Conservation (phyloP, 2,329 filamentous ascomycete genomes). For the Talaromyces sp. region DNA sequence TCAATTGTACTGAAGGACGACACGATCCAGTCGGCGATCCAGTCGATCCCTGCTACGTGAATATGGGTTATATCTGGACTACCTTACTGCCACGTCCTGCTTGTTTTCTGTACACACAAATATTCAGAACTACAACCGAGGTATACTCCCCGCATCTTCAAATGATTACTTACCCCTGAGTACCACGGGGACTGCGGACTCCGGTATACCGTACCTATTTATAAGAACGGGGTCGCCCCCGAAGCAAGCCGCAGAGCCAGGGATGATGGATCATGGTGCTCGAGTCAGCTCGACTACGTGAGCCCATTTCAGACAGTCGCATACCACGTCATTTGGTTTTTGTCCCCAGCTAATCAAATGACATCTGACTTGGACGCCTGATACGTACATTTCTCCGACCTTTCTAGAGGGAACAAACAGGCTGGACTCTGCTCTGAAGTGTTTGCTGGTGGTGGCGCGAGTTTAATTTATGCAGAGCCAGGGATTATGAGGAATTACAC, state of each 20-base stretch:
- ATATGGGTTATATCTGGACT: neutral
- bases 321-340: neutral
- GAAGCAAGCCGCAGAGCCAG: neutral
- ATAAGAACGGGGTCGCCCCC: neutral
- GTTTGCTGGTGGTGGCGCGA: neutral
- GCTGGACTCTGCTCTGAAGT: neutral
- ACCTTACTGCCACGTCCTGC: constrained; percentile 3
- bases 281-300: neutral
- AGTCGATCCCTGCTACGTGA: neutral
- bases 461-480: neutral
- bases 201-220: neutral
- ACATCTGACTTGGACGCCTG: neutral
- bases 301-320: neutral
- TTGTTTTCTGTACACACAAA: neutral
- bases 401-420: neutral
- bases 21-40: neutral
- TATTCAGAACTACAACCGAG: neutral
- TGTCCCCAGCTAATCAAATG: neutral
- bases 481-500: neutral
- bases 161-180: neutral
- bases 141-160: neutral
- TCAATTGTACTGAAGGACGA: neutral
- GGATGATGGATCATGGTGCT: neutral
- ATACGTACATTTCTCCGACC: neutral
- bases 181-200: neutral